Conservation (phyloP, 345 rosid genomes). For the Linum lewisii region DNA sequence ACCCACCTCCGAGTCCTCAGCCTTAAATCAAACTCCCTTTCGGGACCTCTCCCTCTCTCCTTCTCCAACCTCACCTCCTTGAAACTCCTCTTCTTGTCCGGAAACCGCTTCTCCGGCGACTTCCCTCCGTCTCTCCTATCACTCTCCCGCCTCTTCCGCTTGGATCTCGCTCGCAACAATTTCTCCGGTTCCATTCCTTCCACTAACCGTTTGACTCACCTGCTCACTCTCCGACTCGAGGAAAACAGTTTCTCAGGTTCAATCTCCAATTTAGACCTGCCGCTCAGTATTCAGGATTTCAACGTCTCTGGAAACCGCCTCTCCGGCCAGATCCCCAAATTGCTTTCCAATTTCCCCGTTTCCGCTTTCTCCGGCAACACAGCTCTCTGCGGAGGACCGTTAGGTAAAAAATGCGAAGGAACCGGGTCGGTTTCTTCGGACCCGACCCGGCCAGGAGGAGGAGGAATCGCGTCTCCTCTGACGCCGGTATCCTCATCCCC, state of each 20-base stretch:
- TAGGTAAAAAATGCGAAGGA: conserved; percentile 28
- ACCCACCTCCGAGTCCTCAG: conserved; percentile 77
- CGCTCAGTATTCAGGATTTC: conserved; percentile 57
- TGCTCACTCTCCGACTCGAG: conserved; percentile 69
- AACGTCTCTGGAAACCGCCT: conserved; percentile 60
- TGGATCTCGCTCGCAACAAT: conserved; percentile 76
- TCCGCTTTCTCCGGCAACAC: conserved; percentile 48
- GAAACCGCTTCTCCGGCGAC: conserved; percentile 55
- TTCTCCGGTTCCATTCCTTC: conserved; percentile 60
- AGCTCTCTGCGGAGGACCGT: conserved; percentile 66
- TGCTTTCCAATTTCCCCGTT: conserved; percentile 46
- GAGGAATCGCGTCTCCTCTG: conserved; percentile 54
- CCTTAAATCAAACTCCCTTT: conserved; percentile 51
- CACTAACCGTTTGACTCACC: conserved; percentile 42
- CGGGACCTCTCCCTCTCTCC: conserved; percentile 47
- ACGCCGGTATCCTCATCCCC: conserved; percentile 60
- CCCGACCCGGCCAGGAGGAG: conserved; percentile 24
- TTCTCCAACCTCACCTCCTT: conserved; percentile 58
- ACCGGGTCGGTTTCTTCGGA: conserved; percentile 54
- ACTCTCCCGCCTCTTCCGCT: conserved; percentile 55
- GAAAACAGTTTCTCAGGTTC: conserved; percentile 49
- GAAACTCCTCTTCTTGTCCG: conserved; percentile 69
- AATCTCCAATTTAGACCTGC: conserved; percentile 34
- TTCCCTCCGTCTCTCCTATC: conserved; percentile 43
- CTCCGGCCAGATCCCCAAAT: conserved; percentile 57